Evolutionary conservation across 331 rosid species (phyloP).

Genomic region (Rosa hybrid): DNA sequence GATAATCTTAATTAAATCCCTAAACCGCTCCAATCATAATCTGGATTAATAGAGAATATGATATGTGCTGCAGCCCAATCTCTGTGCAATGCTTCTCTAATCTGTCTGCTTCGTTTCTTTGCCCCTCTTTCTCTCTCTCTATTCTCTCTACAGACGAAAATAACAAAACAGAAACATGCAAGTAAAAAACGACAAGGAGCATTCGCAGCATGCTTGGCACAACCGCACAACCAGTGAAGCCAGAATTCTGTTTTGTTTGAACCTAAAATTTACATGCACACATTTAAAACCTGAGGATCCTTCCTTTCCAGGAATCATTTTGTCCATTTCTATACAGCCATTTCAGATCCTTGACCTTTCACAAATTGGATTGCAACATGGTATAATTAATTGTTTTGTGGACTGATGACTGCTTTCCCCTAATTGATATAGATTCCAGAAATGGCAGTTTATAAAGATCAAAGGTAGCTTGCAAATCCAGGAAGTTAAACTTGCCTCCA

Average conservation of each 20-base stretch:
- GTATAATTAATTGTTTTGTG: background rate
- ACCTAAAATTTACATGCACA: background rate
- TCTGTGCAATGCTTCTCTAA: background rate
- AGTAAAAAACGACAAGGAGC: conserved; percentile 1
- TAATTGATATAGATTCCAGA: background rate
- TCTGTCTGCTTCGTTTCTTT: background rate
- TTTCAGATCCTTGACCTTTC: background rate
- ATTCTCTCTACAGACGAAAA: background rate
- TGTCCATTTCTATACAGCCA: conserved; percentile 2
- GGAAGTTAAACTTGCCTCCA: conserved; percentile 2
- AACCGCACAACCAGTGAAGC: conserved; percentile 13
- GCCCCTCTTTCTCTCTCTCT: background rate
- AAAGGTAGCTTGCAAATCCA: background rate
- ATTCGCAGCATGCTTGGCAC: background rate
- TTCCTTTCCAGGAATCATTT: background rate
- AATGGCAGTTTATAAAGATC: conserved; percentile 9
- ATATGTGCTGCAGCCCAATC: background rate
- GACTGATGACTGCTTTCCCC: background rate
- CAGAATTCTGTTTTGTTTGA: background rate
- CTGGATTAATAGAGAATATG: background rate
- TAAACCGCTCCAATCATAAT: background rate
- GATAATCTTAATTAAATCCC: background rate
- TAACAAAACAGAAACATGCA: background rate
- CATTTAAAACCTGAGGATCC: background rate
- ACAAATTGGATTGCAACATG: background rate